Conservation (phyloP, 169 alveolate genomes). For the Perkinsus chesapeaki region DNA sequence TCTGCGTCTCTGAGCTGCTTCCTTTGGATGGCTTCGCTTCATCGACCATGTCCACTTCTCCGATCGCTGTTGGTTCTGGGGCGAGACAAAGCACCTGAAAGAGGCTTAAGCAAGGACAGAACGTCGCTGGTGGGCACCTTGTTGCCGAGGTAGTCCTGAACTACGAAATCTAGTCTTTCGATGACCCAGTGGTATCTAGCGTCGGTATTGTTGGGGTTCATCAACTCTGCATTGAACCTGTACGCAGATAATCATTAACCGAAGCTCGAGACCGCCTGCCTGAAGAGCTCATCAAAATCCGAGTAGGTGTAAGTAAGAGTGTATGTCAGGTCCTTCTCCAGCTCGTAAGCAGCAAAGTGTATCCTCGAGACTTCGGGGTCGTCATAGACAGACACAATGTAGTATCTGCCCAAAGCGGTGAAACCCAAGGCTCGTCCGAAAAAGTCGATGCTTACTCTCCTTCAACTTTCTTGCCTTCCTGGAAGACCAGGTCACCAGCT, state of each 20-base stretch:
- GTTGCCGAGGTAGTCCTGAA: not conserved
- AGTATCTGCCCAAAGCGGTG: not conserved
- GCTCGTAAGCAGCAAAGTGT: conserved; percentile 1
- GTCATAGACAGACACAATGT: conserved; percentile 3
- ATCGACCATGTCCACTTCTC: not conserved
- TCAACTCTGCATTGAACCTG: conserved; percentile 9
- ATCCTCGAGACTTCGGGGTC: conserved; percentile 1
- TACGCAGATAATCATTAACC: not conserved
- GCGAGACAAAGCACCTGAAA: not conserved
- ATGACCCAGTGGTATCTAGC: conserved; percentile 15
- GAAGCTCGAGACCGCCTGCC: not conserved
- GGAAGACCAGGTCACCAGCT: conserved; percentile 10
- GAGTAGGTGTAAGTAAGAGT: conserved; percentile 14
- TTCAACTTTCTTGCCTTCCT: conserved; percentile 11
- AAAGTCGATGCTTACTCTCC: not conserved
- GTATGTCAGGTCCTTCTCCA: conserved; percentile 9
- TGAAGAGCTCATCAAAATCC: conserved; percentile 10
- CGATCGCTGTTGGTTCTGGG: conserved; percentile 9
- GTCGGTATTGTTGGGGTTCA: conserved; percentile 11
- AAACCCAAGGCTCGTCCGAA: no score
- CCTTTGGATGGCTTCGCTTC: not conserved
- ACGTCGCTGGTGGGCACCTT: not conserved
- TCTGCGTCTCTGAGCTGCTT: not conserved
- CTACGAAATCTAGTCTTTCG: conserved; percentile 8
- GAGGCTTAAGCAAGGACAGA: not conserved